Evolutionary conservation across 495 filamentous ascomycete species (phyloP).

Genomic region (Penicillium tannophilum): DNA sequence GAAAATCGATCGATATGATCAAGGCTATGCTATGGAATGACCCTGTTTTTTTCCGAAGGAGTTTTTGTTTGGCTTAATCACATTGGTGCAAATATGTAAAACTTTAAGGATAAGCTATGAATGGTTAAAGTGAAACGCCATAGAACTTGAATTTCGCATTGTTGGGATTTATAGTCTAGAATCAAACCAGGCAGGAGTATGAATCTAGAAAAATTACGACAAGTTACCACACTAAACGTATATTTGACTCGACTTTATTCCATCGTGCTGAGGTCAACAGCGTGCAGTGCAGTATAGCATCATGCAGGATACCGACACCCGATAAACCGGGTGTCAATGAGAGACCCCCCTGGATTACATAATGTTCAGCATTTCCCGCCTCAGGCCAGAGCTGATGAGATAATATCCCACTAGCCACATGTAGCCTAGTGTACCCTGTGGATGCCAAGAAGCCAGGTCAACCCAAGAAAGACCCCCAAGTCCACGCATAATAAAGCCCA

Average conservation of each 20-base stretch:
- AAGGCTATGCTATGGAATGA: neutral
- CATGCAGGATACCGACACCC: neutral
- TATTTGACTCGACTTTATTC: neutral
- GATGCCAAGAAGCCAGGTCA: slow-evolving; percentile 37
- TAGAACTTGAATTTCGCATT: neutral
- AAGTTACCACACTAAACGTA: neutral
- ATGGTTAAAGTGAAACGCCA: neutral
- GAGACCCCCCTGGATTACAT: neutral
- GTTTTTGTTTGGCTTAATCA: neutral
- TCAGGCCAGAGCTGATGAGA: neutral
- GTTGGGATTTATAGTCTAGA: neutral
- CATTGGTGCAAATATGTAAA: neutral
- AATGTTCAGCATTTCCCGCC: neutral
- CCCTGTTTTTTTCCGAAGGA: neutral
- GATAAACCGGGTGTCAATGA: neutral
- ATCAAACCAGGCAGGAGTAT: neutral
- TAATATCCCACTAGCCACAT: slow-evolving; percentile 11
- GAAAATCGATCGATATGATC: neutral
- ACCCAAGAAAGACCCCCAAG: slow-evolving; percentile 13
- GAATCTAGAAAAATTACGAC: neutral
- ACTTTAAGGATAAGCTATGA: neutral
- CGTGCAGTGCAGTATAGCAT: too few relatives aligned
- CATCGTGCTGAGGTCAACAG: too few relatives aligned
- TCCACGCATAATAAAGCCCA: slow-evolving; percentile 29
- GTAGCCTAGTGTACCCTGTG: slow-evolving; percentile 18